phyloP scores from a whole-genome alignment of 129 eudicot genomes.

The Tagetes erecta region DNA sequence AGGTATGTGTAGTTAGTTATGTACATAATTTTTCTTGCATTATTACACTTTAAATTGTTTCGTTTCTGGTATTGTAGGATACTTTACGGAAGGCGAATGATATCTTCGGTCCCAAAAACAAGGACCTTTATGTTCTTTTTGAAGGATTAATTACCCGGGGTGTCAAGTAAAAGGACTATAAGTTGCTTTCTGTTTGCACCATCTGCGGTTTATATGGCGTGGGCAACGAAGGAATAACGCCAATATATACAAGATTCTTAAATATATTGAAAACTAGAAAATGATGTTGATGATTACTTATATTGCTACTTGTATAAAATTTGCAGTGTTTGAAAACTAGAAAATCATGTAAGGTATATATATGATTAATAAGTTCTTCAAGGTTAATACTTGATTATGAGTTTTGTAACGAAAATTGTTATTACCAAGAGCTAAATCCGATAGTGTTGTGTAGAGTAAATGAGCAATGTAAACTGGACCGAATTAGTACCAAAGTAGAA shows the following conservation, averaged over 20 bases:
- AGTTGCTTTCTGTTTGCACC: constrained; percentile 1
- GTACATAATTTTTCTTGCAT: not conserved
- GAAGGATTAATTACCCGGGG: constrained; percentile 79
- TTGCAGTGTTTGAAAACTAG: no score
- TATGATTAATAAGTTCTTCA: not conserved
- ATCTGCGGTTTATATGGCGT: not conserved
- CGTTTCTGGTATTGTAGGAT: constrained; percentile 40
- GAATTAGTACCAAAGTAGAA: no score
- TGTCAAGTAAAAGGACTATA: constrained; percentile 40
- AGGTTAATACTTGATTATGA: not conserved
- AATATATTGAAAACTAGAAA: not conserved
- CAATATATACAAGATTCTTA: no score
- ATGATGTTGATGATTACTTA: not conserved
- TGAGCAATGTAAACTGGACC: no score
- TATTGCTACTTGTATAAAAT: not conserved
- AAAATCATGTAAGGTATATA: not conserved
- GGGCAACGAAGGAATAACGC: constrained; percentile 12
- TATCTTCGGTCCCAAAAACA: constrained; percentile 82
- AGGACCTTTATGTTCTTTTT: constrained; percentile 74
- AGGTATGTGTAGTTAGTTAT: constrained; percentile 43
- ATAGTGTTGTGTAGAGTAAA: no score
- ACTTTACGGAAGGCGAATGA: constrained; percentile 84
- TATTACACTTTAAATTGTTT: not conserved
- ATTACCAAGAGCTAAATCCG: no score
- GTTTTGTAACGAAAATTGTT: not conserved